A percentile compares a stretch with the other conserved stretches of the same genome.
Conservation (phyloP, 2,329 filamentous ascomycete species). For the Seiridium cupressi region DNA sequence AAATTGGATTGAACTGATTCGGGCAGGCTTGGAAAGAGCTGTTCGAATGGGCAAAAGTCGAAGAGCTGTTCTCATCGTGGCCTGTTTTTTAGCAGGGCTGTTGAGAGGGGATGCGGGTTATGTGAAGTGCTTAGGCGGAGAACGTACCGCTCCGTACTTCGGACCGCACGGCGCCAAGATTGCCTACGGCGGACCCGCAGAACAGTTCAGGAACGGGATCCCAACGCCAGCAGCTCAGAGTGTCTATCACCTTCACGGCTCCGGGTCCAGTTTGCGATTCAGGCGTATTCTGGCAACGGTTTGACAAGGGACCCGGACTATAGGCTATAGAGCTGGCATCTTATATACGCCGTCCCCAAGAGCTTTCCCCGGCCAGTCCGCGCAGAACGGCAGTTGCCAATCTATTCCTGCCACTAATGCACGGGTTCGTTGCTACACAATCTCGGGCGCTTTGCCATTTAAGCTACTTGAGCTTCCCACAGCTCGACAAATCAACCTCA, state of each 20-base stretch:
- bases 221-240: too few species aligned
- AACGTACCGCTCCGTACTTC: slow-evolving; percentile 6
- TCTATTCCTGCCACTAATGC: background rate
- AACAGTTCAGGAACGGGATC: too few species aligned
- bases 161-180: background rate
- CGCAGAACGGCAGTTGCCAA: slow-evolving; percentile 2
- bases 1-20: slow-evolving; percentile 9
- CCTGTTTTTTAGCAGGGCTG: background rate
- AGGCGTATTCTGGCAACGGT: too few species aligned
- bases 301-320: too few species aligned
- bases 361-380: background rate
- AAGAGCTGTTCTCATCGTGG: background rate
- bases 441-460: background rate
- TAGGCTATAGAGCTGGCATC: too few species aligned
- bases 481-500: background rate
- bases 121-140: background rate
- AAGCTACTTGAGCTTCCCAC: background rate
- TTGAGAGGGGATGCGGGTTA: slow-evolving; percentile 1
- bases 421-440: background rate
- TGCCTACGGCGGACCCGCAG: background rate
- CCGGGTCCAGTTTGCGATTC: too few species aligned
- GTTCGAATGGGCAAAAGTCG: background rate
- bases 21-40: slow-evolving; percentile 1
- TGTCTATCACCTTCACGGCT: too few species aligned
- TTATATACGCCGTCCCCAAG: background rate